A percentile compares a stretch with the other conserved stretches of the same genome.
Conservation (phyloP, 306 rosid species). For the Canavalia gladiata region DNA sequence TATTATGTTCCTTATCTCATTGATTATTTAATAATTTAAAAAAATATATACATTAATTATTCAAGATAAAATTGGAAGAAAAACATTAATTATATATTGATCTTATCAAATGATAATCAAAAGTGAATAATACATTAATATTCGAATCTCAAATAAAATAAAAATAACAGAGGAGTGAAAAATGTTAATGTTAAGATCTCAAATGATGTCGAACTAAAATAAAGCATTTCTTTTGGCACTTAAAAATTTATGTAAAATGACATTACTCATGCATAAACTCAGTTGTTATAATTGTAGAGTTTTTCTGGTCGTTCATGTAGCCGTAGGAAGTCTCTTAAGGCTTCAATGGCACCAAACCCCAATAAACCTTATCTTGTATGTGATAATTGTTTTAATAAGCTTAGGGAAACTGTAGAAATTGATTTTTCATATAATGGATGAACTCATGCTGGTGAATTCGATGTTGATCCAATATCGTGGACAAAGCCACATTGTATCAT, state of each 20-base stretch:
- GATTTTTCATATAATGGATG: conserved; percentile 59
- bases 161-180: not conserved
- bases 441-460: too few relatives aligned
- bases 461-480: too few relatives aligned
- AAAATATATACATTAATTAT: too few relatives aligned
- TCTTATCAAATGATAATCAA: too few relatives aligned
- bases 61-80: too few relatives aligned
- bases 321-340: conserved; percentile 93
- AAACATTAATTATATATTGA: too few relatives aligned
- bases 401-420: conserved; percentile 76
- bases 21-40: too few relatives aligned
- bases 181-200: not conserved
- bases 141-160: too few relatives aligned
- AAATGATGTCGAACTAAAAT: not conserved
- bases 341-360: conserved; percentile 99
- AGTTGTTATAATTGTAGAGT: conserved; percentile 97
- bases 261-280: not conserved
- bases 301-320: conserved; percentile 96
- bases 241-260: not conserved
- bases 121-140: too few relatives aligned
- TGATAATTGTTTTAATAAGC: conserved; percentile 89
- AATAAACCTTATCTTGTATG: conserved; percentile 97
- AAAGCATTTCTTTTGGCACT: not conserved
- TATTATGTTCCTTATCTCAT: too few relatives aligned
- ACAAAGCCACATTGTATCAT: too few relatives aligned